A percentile compares a stretch with the other conserved stretches of the same genome.
These are phyloP conservation scores for Zasmidium cellare DNA, from an alignment of 2,329 filamentous ascomycete species.

Conservation along the genomic window DNA sequence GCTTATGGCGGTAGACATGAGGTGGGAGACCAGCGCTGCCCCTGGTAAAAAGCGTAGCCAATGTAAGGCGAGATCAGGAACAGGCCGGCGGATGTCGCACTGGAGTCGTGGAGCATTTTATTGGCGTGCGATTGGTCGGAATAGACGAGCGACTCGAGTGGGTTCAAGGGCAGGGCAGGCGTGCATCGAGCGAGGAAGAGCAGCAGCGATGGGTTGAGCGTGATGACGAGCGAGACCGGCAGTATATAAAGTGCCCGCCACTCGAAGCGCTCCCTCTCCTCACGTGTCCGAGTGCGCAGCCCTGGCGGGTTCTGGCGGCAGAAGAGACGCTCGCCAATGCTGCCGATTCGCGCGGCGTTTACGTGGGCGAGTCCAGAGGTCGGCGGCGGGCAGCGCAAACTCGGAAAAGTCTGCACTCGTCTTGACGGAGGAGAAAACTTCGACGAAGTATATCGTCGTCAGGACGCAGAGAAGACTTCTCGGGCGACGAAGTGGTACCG, in stretches of 20 bases:
- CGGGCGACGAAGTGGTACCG: too few relatives aligned
- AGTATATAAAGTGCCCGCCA: too few relatives aligned
- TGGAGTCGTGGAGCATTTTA: neutral
- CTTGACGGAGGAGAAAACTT: neutral
- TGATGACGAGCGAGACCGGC: neutral
- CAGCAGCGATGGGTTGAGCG: too few relatives aligned
- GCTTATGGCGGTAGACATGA: slow-evolving; percentile 32
- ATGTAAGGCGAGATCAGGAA: slow-evolving; percentile 12
- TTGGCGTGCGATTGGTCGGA: neutral
- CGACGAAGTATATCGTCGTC: neutral
- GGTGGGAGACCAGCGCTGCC: slow-evolving; percentile 9
- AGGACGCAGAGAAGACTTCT: too few relatives aligned
- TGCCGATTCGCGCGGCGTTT: too few relatives aligned
- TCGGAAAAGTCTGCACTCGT: neutral
- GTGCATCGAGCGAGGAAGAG: too few relatives aligned
- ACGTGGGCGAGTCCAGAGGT: too few relatives aligned
- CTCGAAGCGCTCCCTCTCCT: neutral
- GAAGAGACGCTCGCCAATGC: too few relatives aligned
- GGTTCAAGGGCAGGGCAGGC: too few relatives aligned
- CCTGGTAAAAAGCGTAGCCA: slow-evolving; percentile 9
- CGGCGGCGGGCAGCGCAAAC: too few relatives aligned
- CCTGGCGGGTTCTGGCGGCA: neutral
- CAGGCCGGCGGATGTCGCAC: neutral
- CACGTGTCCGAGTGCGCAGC: neutral
- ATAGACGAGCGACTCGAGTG: too few relatives aligned